A percentile compares a stretch with the other conserved stretches of the same genome.
These are phyloP conservation scores for Apiotrichum sp. DNA, from an alignment of 1,284 basidiomycete species.

Conservation along the genomic window DNA sequence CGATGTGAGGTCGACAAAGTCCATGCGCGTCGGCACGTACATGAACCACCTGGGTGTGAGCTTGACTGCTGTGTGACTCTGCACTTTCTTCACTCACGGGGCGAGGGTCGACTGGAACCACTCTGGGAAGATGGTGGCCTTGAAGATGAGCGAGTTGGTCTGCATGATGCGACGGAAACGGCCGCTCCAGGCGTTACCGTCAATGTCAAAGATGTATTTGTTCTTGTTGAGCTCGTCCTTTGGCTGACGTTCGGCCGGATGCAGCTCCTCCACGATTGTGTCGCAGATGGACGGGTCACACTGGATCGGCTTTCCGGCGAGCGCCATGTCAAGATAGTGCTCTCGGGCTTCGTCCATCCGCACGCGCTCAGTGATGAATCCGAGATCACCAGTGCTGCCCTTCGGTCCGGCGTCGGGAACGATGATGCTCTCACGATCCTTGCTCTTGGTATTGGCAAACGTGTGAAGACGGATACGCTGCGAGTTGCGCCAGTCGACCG, in stretches of 20 bases:
- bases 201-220: conserved; percentile 50
- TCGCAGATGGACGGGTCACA: conserved; percentile 43
- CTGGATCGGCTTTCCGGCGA: conserved; percentile 36
- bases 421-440: conserved; percentile 18
- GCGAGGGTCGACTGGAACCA: conserved; percentile 45
- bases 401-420: conserved; percentile 23
- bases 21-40: conserved; percentile 43
- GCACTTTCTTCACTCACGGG: conserved; percentile 17
- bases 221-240: conserved; percentile 36
- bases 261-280: conserved; percentile 20
- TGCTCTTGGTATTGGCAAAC: conserved; percentile 39
- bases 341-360: conserved; percentile 17
- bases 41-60: conserved; percentile 32
- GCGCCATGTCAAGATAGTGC: conserved; percentile 41
- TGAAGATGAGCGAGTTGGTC: conserved; percentile 49
- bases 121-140: conserved; percentile 46
- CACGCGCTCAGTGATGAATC: conserved; percentile 16
- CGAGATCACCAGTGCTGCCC: conserved; percentile 4
- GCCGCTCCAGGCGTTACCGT: conserved; percentile 49
- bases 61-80: too few species aligned
- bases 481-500: conserved; percentile 45
- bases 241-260: conserved; percentile 48
- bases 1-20: conserved; percentile 42
- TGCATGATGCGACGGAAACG: conserved; percentile 45
- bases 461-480: conserved; percentile 48